Percentiles rank a stretch among this genome's conserved stretches.
These are phyloP conservation scores for Balakata baccata DNA, from an alignment of 345 rosid species.

Conservation along the genomic window DNA sequence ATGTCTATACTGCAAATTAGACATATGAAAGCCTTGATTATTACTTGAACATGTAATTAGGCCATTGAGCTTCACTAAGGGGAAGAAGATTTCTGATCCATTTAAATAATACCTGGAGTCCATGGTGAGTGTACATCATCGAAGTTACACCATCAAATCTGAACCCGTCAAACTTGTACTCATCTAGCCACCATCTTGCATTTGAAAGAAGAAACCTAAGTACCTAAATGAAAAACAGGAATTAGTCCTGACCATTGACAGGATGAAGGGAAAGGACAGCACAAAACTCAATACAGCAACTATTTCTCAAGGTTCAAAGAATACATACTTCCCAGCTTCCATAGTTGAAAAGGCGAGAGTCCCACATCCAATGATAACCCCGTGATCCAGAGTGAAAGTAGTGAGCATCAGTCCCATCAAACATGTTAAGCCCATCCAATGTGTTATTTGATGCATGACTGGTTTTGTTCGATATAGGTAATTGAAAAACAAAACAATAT, in stretches of 20 bases:
- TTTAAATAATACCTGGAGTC: constrained; percentile 56
- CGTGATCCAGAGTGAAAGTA: constrained; percentile 84
- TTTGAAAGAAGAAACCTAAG: constrained; percentile 83
- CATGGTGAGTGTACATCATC: constrained; percentile 98
- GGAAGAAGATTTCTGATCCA: constrained; percentile 9
- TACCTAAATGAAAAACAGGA: constrained; percentile 47
- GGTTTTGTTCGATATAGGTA: constrained; percentile 21
- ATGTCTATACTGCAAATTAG: background rate
- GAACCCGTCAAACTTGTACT: constrained; percentile 90
- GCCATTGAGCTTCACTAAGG: background rate
- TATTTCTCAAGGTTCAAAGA: constrained; percentile 11
- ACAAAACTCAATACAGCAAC: constrained; percentile 9
- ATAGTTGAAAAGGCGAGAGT: constrained; percentile 94
- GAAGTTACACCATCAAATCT: constrained; percentile 99
- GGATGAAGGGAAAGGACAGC: constrained; percentile 12
- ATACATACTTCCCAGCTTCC: constrained; percentile 95
- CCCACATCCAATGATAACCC: constrained; percentile 99
- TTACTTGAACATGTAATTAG: background rate
- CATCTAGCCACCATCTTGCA: constrained; percentile 99
- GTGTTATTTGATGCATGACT: constrained; percentile 92
- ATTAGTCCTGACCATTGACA: constrained; percentile 15
- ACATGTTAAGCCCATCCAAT: constrained; percentile 92
- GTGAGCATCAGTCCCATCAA: constrained; percentile 91
- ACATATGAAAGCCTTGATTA: background rate
- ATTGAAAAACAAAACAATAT: constrained; percentile 14